A percentile compares a stretch with the other conserved stretches of the same genome.
phyloP scores from a whole-genome alignment of 495 filamentous ascomycete species.

The Acidiella bohemica region DNA sequence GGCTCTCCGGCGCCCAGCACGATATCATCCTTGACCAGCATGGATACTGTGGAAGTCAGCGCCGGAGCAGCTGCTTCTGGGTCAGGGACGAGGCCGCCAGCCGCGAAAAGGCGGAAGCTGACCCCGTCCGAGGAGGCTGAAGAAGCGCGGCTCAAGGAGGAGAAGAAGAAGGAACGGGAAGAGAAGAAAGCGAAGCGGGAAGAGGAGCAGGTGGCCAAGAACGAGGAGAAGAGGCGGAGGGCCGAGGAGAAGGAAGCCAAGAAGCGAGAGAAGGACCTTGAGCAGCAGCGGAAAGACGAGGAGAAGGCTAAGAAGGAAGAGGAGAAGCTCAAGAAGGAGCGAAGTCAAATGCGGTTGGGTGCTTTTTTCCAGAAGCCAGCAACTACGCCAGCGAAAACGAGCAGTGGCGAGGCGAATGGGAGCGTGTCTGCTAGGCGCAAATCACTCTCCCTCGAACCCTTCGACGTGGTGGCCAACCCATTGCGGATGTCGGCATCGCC shows the following conservation, averaged over 20 bases:
- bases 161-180: slow-evolving; percentile 33
- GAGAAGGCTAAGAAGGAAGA: slow-evolving; percentile 57
- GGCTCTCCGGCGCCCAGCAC: slow-evolving; percentile 15
- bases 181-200: slow-evolving; percentile 23
- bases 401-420: background rate
- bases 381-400: slow-evolving; percentile 4
- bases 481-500: slow-evolving; percentile 11
- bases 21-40: slow-evolving; percentile 16
- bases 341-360: slow-evolving; percentile 25
- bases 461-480: slow-evolving; percentile 18
- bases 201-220: slow-evolving; percentile 28
- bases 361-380: slow-evolving; percentile 17
- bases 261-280: slow-evolving; percentile 31
- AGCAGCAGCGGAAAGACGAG: slow-evolving; percentile 48
- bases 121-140: slow-evolving; percentile 32
- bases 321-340: slow-evolving; percentile 58
- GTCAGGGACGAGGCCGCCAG: slow-evolving; percentile 1
- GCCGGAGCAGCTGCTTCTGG: background rate
- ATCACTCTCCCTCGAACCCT: slow-evolving; percentile 24
- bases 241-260: slow-evolving; percentile 33
- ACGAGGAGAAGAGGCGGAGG: slow-evolving; percentile 30
- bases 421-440: slow-evolving; percentile 14
- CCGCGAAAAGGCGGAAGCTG: slow-evolving; percentile 29
- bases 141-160: slow-evolving; percentile 42
- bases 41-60: slow-evolving; percentile 1